Percentiles rank a stretch among this genome's conserved stretches.
These are phyloP conservation scores for Metschnikowia dekortorum DNA, from an alignment of 805 yeast genomes.

Conservation along the genomic window DNA sequence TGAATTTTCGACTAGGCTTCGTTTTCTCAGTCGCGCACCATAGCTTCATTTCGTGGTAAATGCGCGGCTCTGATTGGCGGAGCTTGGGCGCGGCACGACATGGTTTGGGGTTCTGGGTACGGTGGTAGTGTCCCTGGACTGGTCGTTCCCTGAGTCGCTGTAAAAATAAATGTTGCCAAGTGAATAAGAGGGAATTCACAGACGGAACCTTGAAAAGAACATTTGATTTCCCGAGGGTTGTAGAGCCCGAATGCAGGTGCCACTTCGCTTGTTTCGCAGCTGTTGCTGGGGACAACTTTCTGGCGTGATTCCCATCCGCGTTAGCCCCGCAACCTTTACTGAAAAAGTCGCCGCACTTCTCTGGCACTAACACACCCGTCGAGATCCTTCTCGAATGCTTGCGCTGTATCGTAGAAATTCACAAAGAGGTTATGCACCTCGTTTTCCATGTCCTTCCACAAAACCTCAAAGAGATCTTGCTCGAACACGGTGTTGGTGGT, in stretches of 20 bases:
- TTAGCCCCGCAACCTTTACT: background rate
- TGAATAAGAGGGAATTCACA: too few relatives aligned
- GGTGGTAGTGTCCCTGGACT: too few relatives aligned
- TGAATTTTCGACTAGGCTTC: background rate
- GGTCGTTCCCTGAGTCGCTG: too few relatives aligned
- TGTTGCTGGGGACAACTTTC: too few relatives aligned
- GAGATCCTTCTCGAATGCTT: conserved; percentile 49
- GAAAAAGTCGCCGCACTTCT: conserved; percentile 55
- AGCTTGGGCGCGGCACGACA: background rate
- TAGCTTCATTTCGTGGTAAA: conserved; percentile 11
- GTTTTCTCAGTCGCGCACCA: conserved; percentile 4
- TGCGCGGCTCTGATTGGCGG: conserved; percentile 12
- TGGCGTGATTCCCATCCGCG: too few relatives aligned
- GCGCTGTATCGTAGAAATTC: conserved; percentile 52
- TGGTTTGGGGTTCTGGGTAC: too few relatives aligned
- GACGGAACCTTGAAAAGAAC: too few relatives aligned
- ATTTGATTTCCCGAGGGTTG: too few relatives aligned
- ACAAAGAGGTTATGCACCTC: conserved; percentile 54
- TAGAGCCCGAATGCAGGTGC: too few relatives aligned
- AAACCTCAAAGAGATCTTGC: conserved; percentile 50
- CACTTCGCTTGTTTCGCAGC: too few relatives aligned
- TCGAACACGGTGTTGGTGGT: conserved; percentile 42
- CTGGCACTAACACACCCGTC: conserved; percentile 47
- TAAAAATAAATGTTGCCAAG: too few relatives aligned
- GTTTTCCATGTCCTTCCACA: conserved; percentile 70